A percentile compares a stretch with the other conserved stretches of the same genome.
Conservation (phyloP, 1,139 yeast species). For the Ogataea hybrid region DNA sequence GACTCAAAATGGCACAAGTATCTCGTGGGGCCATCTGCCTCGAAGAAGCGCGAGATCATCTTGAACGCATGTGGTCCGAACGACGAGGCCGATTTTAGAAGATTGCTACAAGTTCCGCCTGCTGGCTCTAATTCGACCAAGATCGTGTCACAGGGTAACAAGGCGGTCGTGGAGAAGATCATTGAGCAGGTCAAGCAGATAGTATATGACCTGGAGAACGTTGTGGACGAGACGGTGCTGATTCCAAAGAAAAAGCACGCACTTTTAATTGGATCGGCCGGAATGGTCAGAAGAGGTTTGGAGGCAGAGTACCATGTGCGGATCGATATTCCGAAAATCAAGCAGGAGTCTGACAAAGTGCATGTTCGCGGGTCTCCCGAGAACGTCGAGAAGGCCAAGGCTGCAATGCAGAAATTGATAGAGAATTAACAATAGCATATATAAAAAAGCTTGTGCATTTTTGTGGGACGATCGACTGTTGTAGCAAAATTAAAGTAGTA, state of each 20-base stretch:
- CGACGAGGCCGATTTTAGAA: slow-evolving; percentile 45
- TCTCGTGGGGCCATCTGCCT: slow-evolving; percentile 81
- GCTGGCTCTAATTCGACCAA: slow-evolving; percentile 62
- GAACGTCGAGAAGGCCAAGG: slow-evolving; percentile 54
- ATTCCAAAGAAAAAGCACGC: slow-evolving; percentile 77
- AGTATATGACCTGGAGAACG: slow-evolving; percentile 64
- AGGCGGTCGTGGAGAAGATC: slow-evolving; percentile 67
- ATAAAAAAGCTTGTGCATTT: slow-evolving; percentile 3
- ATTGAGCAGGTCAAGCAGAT: slow-evolving; percentile 62
- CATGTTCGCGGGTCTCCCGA: slow-evolving; percentile 62
- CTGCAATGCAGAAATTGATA: slow-evolving; percentile 52
- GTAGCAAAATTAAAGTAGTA: slow-evolving; percentile 2
- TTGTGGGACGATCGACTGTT: slow-evolving; percentile 5
- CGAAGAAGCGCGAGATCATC: slow-evolving; percentile 71
- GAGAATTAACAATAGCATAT: slow-evolving; percentile 33
- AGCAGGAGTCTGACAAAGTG: slow-evolving; percentile 44
- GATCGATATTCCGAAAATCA: slow-evolving; percentile 67
- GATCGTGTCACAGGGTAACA: slow-evolving; percentile 74
- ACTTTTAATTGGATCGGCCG: slow-evolving; percentile 79
- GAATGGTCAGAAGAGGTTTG: slow-evolving; percentile 67
- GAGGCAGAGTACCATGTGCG: slow-evolving; percentile 68
- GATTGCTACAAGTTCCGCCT: slow-evolving; percentile 73
- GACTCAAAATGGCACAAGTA: slow-evolving; percentile 77
- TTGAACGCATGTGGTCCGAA: slow-evolving; percentile 68
- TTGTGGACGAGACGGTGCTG: slow-evolving; percentile 53